A percentile compares a stretch with the other conserved stretches of the same genome.
phyloP scores from a whole-genome alignment of 352 stramenopile genomes.

The Thraustochytrium sp. region DNA sequence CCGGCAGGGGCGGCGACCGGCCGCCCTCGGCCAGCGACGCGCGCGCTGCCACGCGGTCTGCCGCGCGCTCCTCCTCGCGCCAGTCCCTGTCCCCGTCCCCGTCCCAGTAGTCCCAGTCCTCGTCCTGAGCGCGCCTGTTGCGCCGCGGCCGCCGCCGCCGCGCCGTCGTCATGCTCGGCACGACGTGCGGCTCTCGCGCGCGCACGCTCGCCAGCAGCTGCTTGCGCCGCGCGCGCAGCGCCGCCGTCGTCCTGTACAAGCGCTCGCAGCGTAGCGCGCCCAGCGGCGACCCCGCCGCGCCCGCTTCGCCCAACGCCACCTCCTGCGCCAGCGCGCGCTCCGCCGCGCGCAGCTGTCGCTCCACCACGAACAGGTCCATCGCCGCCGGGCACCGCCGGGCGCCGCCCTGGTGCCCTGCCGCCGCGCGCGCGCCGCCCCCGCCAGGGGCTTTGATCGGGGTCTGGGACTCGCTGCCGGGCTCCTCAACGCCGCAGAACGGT shows the following conservation, averaged over 20 bases:
- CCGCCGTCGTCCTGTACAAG: constrained; percentile 6
- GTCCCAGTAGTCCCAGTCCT: neutral
- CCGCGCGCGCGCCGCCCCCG: no score
- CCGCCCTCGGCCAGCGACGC: neutral
- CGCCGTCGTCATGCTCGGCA: neutral
- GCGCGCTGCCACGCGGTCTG: neutral
- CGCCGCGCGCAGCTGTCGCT: constrained; percentile 2
- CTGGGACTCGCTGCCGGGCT: no score
- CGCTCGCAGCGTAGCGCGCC: constrained; percentile 21
- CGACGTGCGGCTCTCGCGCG: neutral
- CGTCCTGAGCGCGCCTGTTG: neutral
- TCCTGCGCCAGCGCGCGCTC: constrained; percentile 4
- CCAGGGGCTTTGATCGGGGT: no score
- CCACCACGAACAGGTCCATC: constrained; percentile 16
- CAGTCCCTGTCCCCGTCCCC: neutral
- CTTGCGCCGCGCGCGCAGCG: neutral
- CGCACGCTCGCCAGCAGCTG: neutral
- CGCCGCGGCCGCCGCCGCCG: neutral
- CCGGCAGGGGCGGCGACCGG: neutral
- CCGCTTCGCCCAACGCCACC: neutral
- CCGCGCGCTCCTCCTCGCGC: neutral
- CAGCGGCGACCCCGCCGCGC: neutral
- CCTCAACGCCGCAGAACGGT: no score
- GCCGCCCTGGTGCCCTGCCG: no score
- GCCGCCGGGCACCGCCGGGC: no score